Evolutionary conservation across 768 basidiomycete species (phyloP).

Genomic region (Termitomyces sp.): DNA sequence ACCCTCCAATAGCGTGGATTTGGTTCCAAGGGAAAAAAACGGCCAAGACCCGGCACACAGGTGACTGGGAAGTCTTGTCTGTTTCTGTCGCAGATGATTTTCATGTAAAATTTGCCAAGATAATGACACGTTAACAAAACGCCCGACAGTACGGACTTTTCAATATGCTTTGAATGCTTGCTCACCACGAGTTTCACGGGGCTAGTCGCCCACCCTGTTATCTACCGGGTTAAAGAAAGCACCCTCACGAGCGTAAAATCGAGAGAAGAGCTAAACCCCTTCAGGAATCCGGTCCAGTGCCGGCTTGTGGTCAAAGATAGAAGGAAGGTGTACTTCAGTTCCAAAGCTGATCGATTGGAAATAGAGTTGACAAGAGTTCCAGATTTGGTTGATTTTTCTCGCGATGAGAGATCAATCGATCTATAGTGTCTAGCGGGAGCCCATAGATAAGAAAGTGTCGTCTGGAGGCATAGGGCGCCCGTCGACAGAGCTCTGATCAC

Average conservation of each 20-base stretch:
- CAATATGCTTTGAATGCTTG: not conserved
- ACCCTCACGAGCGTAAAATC: not conserved
- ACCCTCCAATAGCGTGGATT: constrained; percentile 8
- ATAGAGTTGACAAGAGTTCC: not conserved
- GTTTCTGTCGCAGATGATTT: not conserved
- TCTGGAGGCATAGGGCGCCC: not conserved
- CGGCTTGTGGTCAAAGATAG: not conserved
- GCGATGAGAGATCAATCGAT: not conserved
- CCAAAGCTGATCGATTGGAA: not conserved
- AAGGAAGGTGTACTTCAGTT: not conserved
- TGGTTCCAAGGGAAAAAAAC: constrained; percentile 3
- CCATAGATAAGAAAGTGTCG: not conserved
- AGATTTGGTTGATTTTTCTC: not conserved
- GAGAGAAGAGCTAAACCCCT: not conserved
- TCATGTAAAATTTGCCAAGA: constrained; percentile 12
- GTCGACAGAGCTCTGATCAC: not conserved
- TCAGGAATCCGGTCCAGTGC: not conserved
- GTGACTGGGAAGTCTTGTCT: constrained; percentile 12
- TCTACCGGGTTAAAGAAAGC: not conserved
- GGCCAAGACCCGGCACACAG: constrained; percentile 9
- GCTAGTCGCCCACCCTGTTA: not conserved
- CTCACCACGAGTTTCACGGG: not conserved
- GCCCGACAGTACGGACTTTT: not conserved
- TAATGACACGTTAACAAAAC: constrained; percentile 1
- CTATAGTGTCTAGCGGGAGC: not conserved